These are phyloP conservation scores for Glonium stellatum DNA, from an alignment of 495 filamentous ascomycete species.

Conservation along the genomic window DNA sequence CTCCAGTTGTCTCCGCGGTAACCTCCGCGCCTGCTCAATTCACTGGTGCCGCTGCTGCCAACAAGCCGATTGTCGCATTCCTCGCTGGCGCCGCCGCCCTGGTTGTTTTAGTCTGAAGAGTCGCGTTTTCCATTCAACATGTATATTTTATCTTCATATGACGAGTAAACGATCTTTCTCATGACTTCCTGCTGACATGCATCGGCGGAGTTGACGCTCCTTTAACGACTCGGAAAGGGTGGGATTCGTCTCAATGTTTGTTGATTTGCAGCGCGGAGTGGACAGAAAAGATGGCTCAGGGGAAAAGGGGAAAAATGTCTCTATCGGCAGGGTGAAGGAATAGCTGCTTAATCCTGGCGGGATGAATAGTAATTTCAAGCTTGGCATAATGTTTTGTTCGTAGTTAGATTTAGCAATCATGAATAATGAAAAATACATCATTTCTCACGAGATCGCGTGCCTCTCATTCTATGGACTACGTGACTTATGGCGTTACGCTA, in stretches of 20 bases:
- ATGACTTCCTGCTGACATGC: neutral
- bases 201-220: neutral
- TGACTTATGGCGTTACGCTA: too few species aligned
- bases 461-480: too few species aligned
- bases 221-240: neutral
- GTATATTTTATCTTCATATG: neutral
- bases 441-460: too few species aligned
- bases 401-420: too few species aligned
- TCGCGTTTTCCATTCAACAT: neutral
- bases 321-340: too few species aligned
- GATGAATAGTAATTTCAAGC: too few species aligned
- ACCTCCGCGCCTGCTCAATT: constrained; percentile 11
- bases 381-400: too few species aligned
- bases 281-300: too few species aligned
- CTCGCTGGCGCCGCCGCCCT: constrained; percentile 22
- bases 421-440: too few species aligned
- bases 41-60: constrained; percentile 23
- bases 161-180: neutral
- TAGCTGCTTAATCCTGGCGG: too few species aligned
- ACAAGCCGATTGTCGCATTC: constrained; percentile 20
- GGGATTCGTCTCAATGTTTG: neutral
- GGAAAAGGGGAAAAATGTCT: too few species aligned
- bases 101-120: constrained; percentile 8
- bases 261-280: too few species aligned
- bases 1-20: neutral